Base-by-base conservation (phyloP, 768 basidiomycete genomes). In the Peribolospora baueri region DNA sequence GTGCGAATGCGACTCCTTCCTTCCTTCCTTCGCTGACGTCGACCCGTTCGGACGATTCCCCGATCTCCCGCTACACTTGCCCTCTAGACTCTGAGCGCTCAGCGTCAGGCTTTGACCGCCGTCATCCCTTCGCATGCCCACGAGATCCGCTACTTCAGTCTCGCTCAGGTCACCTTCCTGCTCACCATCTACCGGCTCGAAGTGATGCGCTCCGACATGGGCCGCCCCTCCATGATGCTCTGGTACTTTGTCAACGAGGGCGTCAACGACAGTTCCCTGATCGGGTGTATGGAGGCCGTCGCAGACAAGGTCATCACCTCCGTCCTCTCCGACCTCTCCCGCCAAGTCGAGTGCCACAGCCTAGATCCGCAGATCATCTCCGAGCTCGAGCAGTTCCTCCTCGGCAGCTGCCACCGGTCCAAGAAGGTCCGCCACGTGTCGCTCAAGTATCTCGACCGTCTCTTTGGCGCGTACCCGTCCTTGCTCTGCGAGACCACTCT, bases 391-490 rank as follows among this genome's bases (percentile, higher is more conserved):
- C 68, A 66, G n/a, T 71, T 97, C 36, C 73, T 95, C 11, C 70
- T 85, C 11, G 72, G 73, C 46, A 81, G 82, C 67, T 85, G 84
- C 3, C 84, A 90, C 67, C 77, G 85, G 39, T 76, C 84, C 56
- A 71, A 75, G 41, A 84, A 82, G 64, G 82, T 81, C 52, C 74
- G 91, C 42, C 81, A 82, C 42, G 73, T 87, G 40, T 84, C 90
- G 1, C 74, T 79, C 46, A 80, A 77, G 67, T 93, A 83, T 64
- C 73, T 95, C 38, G 77, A 86, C 67, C 75, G 79, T 45, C 71
- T 97, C 46, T 80, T 97, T 59, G 81, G 79, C 6, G 84, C 82
- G 2, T 95, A 95, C 68, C 88, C 93, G 2, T 87, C 88, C 10
- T 71, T 98, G 51, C 82, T 93, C 77, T 97, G 91, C 67, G 82